Conservation (phyloP, 78 protist species). For the Capsaspora owczarzaki region DNA sequence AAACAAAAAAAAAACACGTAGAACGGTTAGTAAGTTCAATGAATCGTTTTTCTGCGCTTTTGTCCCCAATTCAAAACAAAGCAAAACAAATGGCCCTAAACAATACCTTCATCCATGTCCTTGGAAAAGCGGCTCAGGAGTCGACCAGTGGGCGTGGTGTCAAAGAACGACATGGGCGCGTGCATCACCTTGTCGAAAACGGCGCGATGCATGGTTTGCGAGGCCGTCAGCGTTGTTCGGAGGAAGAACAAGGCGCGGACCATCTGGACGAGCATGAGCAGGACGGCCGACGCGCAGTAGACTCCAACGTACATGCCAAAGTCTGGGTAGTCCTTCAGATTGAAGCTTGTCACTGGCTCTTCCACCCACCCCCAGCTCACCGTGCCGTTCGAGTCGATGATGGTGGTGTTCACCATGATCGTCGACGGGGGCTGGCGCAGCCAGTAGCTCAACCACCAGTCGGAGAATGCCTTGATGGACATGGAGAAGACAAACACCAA, state of each 20-base stretch:
- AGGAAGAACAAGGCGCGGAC: neutral
- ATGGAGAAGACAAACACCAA: slow-evolving; percentile 7
- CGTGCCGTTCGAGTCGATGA: neutral
- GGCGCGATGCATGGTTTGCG: neutral
- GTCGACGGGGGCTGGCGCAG: neutral
- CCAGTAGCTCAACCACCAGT: slow-evolving; percentile 3
- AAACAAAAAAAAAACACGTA: neutral
- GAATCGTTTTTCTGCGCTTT: neutral
- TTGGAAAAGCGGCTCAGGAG: slow-evolving; percentile 35
- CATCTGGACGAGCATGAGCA: neutral
- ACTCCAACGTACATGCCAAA: neutral
- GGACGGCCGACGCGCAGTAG: neutral
- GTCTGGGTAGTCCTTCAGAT: neutral
- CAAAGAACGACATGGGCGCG: slow-evolving; percentile 41
- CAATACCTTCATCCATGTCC: slow-evolving; percentile 25
- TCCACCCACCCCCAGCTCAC: neutral
- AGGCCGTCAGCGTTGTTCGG: neutral
- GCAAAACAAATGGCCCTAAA: neutral
- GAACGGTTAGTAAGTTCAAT: neutral
- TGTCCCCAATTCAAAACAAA: neutral
- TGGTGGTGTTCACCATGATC: neutral
- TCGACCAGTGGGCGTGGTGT: slow-evolving; percentile 44
- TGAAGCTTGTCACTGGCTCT: neutral
- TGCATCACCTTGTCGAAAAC: neutral
- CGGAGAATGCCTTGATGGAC: neutral